These are phyloP conservation scores for Phytophthora chlamydospora DNA, from an alignment of 352 stramenopile species.

Conservation along the genomic window DNA sequence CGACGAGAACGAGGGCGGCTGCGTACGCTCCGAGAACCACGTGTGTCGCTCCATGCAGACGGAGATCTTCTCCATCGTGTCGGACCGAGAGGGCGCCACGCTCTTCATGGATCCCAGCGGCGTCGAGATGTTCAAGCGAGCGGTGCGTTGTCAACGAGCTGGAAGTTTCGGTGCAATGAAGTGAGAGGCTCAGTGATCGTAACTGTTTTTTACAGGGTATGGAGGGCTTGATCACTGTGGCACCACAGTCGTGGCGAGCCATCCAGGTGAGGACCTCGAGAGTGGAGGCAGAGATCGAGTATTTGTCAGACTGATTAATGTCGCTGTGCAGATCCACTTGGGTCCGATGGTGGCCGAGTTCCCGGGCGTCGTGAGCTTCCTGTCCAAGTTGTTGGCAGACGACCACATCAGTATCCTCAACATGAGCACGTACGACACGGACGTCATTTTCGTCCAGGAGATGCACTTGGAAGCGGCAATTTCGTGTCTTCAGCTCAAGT, in stretches of 20 bases:
- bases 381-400: conserved; percentile 83
- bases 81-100: conserved; percentile 75
- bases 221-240: conserved; percentile 67
- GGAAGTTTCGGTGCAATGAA: too few species aligned
- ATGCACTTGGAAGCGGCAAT: conserved; percentile 68
- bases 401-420: conserved; percentile 91
- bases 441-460: conserved; percentile 89
- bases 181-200: neutral
- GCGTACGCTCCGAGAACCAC: conserved; percentile 48
- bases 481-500: conserved; percentile 75
- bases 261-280: conserved; percentile 57
- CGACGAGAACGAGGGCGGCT: conserved; percentile 70
- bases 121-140: conserved; percentile 80
- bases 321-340: conserved; percentile 73
- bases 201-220: conserved; percentile 49
- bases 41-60: conserved; percentile 79
- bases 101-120: conserved; percentile 87
- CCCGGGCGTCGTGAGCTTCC: conserved; percentile 82
- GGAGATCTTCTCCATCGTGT: conserved; percentile 88
- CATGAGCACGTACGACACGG: conserved; percentile 91
- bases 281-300: conserved; percentile 15
- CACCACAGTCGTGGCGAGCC: conserved; percentile 76
- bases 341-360: conserved; percentile 88
- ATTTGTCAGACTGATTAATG: conserved; percentile 6
- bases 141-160: conserved; percentile 41